Percentiles rank a stretch among this genome's conserved stretches.
Evolutionary conservation across 305 asterid genomes (phyloP).

Genomic region (Solanum hybrid): DNA sequence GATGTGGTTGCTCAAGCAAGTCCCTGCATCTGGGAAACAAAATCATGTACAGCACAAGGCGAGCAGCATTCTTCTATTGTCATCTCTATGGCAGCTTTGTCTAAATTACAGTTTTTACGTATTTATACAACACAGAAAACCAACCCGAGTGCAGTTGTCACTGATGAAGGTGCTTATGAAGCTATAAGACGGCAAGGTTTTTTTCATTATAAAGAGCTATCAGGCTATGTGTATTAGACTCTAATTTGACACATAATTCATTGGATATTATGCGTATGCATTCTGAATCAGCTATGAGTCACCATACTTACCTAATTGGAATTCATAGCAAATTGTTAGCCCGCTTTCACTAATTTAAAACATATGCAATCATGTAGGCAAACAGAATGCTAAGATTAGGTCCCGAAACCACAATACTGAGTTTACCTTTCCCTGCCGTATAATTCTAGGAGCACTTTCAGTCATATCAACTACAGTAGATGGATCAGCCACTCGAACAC

Average conservation of each 20-base stretch:
- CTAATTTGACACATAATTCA: background rate
- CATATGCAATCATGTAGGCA: background rate
- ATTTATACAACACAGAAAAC: background rate
- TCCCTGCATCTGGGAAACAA: background rate
- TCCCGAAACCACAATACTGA: background rate
- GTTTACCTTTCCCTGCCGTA: slow-evolving; percentile 78
- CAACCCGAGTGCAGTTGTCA: background rate
- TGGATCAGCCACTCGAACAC: slow-evolving; percentile 71
- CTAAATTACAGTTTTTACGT: background rate
- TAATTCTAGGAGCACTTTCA: slow-evolving; percentile 37
- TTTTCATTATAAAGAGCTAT: background rate
- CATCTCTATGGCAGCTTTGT: background rate
- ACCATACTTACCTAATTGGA: background rate
- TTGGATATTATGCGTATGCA: background rate
- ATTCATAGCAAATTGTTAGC: background rate
- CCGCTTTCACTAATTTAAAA: background rate
- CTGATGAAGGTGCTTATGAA: background rate
- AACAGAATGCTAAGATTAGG: background rate
- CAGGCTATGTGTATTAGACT: background rate
- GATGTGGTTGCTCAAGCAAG: background rate
- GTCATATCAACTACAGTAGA: slow-evolving; percentile 95
- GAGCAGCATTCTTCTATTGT: background rate
- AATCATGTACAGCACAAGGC: background rate
- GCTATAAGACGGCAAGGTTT: background rate
- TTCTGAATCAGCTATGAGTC: background rate